Conservation (phyloP, 108 stramenopile species). For the Pinguiococcus pyrenoidosus region DNA sequence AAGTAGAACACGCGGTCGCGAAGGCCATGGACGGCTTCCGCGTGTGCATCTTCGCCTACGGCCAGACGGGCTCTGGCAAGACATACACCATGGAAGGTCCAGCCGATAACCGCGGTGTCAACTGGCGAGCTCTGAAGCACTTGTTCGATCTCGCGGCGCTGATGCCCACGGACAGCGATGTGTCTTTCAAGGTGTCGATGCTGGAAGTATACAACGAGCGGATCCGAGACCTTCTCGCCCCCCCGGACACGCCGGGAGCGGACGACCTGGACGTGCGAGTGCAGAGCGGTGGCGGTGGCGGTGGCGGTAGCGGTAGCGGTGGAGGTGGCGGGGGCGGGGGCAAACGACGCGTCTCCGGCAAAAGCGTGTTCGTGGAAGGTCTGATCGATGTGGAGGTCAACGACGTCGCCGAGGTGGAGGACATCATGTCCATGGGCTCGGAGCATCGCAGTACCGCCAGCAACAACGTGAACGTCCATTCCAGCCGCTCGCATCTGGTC, state of each 20-base stretch:
- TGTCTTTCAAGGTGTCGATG: constrained; percentile 50
- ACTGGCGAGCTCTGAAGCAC: constrained; percentile 49
- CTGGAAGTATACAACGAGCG: constrained; percentile 96
- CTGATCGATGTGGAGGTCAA: constrained; percentile 11
- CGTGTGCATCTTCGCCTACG: constrained; percentile 30
- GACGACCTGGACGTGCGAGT: constrained; percentile 49
- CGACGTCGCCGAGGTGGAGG: constrained; percentile 26
- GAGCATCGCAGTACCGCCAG: constrained; percentile 31
- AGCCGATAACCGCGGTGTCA: constrained; percentile 27
- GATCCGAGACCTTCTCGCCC: constrained; percentile 27
- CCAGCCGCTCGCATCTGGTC: constrained; percentile 30
- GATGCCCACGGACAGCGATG: constrained; percentile 25
- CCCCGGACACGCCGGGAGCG: not conserved
- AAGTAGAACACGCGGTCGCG: constrained; percentile 16
- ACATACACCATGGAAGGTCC: constrained; percentile 28
- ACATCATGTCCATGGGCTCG: constrained; percentile 22
- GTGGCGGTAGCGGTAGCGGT: not conserved
- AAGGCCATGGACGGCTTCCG: constrained; percentile 24
- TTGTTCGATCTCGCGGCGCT: constrained; percentile 55
- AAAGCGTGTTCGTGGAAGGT: constrained; percentile 18
- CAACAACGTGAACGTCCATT: constrained; percentile 44
- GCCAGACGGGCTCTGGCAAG: constrained; percentile 35
- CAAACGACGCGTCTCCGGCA: constrained; percentile 18
- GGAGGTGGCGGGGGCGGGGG: constrained; percentile 9
- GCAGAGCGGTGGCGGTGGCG: constrained; percentile 10